Evolutionary conservation across 139 green algal species (phyloP).

Genomic region (Picochlorum costavermella): DNA sequence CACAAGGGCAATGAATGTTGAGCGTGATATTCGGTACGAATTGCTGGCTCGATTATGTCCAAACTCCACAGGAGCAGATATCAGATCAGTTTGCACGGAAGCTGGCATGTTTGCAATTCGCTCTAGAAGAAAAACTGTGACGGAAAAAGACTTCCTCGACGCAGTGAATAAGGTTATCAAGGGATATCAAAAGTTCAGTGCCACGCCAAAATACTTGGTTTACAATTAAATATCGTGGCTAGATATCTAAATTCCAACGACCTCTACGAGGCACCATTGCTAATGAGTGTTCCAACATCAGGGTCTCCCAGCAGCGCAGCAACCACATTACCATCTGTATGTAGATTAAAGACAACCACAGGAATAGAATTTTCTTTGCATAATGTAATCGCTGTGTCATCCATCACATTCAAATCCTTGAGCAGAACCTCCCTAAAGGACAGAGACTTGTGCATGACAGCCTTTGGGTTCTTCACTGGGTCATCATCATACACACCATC

Average conservation of each 20-base stretch:
- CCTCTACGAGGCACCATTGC: not conserved
- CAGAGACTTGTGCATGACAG: constrained; percentile 50
- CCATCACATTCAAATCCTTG: constrained; percentile 73
- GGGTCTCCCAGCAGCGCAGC: constrained; percentile 21
- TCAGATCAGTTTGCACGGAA: constrained; percentile 92
- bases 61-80: constrained; percentile 93
- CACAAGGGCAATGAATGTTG: constrained; percentile 91
- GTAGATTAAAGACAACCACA: constrained; percentile 83
- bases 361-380: constrained; percentile 97
- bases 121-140: constrained; percentile 91
- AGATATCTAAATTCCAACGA: not conserved
- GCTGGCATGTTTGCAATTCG: constrained; percentile 92
- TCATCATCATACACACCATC: constrained; percentile 94
- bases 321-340: constrained; percentile 64
- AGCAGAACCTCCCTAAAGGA: constrained; percentile 53
- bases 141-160: constrained; percentile 98
- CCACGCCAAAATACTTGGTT: constrained; percentile 97
- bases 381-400: constrained; percentile 95
- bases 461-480: constrained; percentile 61
- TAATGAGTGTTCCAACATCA: constrained; percentile 22
- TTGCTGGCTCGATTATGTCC: constrained; percentile 90
- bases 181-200: constrained; percentile 97
- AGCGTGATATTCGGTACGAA: constrained; percentile 95
- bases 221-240: constrained; percentile 10
- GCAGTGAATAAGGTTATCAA: constrained; percentile 98